Percentiles rank a stretch among this genome's conserved stretches.
phyloP scores from a whole-genome alignment of 441 rosid species.

The Pelargonium hybrid region DNA sequence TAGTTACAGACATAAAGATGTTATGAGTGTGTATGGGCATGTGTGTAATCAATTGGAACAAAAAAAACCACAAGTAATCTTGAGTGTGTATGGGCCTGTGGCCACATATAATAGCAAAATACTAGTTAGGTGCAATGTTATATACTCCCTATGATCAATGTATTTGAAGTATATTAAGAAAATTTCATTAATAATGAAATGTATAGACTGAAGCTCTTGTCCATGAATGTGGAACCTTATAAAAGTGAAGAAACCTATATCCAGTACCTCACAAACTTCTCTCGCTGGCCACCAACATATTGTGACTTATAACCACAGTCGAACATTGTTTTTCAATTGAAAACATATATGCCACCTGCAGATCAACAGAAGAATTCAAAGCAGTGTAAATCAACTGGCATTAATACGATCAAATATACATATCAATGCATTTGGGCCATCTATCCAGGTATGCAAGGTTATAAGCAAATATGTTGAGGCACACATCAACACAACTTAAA shows the following conservation, averaged over 20 bases:
- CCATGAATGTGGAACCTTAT: background rate
- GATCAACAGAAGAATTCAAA: conserved; percentile 12
- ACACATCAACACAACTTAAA: background rate
- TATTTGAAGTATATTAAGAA: background rate
- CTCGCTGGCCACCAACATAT: conserved; percentile 56
- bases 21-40: background rate
- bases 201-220: background rate
- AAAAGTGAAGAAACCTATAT: conserved; percentile 3
- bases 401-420: background rate
- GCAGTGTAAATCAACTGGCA: background rate
- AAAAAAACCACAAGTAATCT: background rate
- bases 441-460: background rate
- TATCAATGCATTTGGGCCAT: too few species aligned
- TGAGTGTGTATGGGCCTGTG: background rate
- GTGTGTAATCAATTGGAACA: conserved; percentile 1
- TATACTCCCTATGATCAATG: background rate
- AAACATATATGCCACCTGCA: conserved; percentile 45
- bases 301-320: conserved; percentile 56
- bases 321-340: conserved; percentile 44
- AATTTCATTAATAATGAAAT: background rate
- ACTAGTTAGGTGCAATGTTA: background rate
- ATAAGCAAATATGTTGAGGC: background rate
- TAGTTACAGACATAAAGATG: background rate
- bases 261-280: conserved; percentile 88
- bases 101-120: background rate